Conservation (phyloP, 352 stramenopile genomes). For the Aphanomyces invadans region DNA sequence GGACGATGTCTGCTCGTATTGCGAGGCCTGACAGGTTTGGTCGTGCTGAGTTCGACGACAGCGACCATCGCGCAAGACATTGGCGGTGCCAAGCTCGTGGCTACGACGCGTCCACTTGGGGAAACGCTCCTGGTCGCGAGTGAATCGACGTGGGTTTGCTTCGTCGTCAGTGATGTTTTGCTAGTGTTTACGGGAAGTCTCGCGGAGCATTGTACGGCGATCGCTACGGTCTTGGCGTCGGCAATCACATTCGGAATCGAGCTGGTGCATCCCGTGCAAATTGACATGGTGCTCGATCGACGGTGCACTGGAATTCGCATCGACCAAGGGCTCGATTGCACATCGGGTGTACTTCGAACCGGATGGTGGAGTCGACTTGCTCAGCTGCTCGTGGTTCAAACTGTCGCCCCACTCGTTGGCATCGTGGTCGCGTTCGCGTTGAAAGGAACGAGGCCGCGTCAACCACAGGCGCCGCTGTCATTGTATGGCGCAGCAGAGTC, state of each 20-base stretch:
- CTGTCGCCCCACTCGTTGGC: background rate
- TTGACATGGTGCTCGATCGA: background rate
- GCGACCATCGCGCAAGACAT: background rate
- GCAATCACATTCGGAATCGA: background rate
- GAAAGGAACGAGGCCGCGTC: background rate
- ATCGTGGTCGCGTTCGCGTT: background rate
- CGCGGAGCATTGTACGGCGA: background rate
- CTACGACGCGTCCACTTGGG: background rate
- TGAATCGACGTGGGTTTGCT: slow-evolving; percentile 16
- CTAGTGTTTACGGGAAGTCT: background rate
- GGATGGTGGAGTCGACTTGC: background rate
- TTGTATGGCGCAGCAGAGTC: background rate
- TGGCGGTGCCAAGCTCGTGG: background rate
- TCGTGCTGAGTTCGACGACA: slow-evolving; percentile 5
- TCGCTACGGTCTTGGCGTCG: background rate
- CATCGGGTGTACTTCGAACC: background rate
- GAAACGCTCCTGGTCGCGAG: background rate
- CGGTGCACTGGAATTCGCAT: background rate
- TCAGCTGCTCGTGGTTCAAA: background rate
- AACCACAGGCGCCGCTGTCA: background rate
- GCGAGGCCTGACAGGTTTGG: background rate
- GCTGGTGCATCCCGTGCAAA: background rate
- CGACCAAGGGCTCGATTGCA: background rate
- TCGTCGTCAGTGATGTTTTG: background rate
- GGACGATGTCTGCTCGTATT: slow-evolving; percentile 3